phyloP scores from a whole-genome alignment of 495 filamentous ascomycete genomes.

The Penicillium cinerascens region DNA sequence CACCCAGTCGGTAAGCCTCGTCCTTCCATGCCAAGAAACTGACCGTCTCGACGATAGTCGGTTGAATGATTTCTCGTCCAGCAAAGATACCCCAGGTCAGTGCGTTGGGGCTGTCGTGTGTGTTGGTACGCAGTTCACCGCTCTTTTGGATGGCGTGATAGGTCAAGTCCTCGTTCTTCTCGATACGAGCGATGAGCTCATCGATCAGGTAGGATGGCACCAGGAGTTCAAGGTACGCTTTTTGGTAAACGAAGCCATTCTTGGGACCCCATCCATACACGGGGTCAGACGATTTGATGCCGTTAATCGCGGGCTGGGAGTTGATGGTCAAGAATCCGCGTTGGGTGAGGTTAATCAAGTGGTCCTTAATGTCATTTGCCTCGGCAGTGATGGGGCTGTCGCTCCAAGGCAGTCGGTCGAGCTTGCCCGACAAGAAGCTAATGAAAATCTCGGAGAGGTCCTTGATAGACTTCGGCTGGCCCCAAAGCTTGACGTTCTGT shows the following conservation, averaged over 20 bases:
- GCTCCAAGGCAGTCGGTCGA: constrained; percentile 90
- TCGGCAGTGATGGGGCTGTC: constrained; percentile 82
- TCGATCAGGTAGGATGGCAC: constrained; percentile 73
- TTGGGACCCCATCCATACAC: constrained; percentile 91
- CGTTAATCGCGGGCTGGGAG: constrained; percentile 93
- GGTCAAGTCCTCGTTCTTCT: constrained; percentile 74
- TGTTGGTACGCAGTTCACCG: constrained; percentile 81
- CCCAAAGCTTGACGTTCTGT: constrained; percentile 94
- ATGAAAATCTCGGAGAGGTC: constrained; percentile 83
- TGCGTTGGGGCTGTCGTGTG: constrained; percentile 81
- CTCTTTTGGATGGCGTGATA: constrained; percentile 87
- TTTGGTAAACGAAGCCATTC: constrained; percentile 97
- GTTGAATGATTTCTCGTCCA: constrained; percentile 97
- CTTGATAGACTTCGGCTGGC: constrained; percentile 70
- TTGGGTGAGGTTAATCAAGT: constrained; percentile 76
- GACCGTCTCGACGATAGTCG: constrained; percentile 97
- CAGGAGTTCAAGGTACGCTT: constrained; percentile 92
- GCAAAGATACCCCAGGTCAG: constrained; percentile 99
- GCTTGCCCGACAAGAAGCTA: constrained; percentile 71
- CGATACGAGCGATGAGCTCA: constrained; percentile 76
- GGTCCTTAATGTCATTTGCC: constrained; percentile 68
- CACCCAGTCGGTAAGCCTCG: constrained; percentile 87
- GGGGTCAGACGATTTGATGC: constrained; percentile 82
- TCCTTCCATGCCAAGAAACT: constrained; percentile 99
- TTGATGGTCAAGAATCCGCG: constrained; percentile 94